Evolutionary conservation across 1,284 basidiomycete genomes (phyloP), one percentile per base, ranked within the genome.

Genomic region (Malassezia furfur): DNA sequence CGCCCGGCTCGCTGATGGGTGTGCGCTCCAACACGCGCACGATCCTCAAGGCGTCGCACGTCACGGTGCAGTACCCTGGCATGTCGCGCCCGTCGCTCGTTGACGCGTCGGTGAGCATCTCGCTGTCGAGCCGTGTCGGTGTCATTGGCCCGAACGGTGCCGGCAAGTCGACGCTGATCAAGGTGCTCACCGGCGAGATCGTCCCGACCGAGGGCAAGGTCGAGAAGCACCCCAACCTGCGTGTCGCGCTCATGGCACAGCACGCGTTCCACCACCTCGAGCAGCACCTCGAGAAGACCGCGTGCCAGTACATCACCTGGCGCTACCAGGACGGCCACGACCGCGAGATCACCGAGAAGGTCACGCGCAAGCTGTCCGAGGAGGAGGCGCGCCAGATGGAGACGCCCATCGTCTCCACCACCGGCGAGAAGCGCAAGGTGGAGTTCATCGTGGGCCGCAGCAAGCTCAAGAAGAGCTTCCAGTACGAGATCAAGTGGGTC

Each of bases 321-420:
- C 87, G 93, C 70, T 98, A 91, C 83, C 91, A 96, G 77, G 91
- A 96, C 76, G 94, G 93, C 46, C 88, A 94, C 77, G 93, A 98
- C 80, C 87, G 91, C 84, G 80, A 98, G 78, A 80, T 96, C 56
- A 76, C 94, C 62, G 90, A 94, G 78, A 96, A 96, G 78, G 72
- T 69, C 14, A 93, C 91, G 22, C 89, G 93, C 62, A 84, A 85
- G 36, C 77, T 98, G 62, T 88, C 89, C n/a, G 82, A 83, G 41
- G 91, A 89, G 75, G 93, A 98, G 73, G 83, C 85, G 75, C 81
- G 79, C 9, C 74, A 87, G 67, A 80, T 96, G 68, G 88, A 93
- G 59, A 82, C 83, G 54, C 88, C 91, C 21, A 94, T 94, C 80
- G 83, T 88, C 59, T 90, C 91, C 44, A 88, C 84, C 77, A 88